Percentiles rank a stretch among this genome's conserved stretches.
Conservation (phyloP, 495 filamentous ascomycete genomes). For the Talaromyces borbonicus region DNA sequence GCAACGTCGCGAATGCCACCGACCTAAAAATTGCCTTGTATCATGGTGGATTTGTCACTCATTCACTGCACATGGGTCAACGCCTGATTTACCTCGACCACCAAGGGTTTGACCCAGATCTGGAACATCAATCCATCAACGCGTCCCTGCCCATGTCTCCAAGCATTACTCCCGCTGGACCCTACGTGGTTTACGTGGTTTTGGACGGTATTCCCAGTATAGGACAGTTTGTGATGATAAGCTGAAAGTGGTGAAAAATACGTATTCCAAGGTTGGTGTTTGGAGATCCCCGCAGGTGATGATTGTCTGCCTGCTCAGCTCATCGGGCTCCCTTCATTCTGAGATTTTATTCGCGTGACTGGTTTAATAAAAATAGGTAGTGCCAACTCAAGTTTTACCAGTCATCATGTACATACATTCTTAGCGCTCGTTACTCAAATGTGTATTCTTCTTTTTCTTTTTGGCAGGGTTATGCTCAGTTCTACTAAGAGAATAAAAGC, state of each 20-base stretch:
- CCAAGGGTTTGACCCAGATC: conserved; percentile 33
- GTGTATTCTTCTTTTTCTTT: too few relatives aligned
- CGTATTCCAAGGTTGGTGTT: not conserved
- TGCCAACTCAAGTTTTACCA: too few relatives aligned
- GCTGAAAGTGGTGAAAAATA: conserved; percentile 8
- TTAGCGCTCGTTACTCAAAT: too few relatives aligned
- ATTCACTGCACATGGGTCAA: conserved; percentile 54
- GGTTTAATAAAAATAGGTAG: too few relatives aligned
- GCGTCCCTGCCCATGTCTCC: conserved; percentile 45
- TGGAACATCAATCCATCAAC: conserved; percentile 32
- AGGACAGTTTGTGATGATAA: conserved; percentile 42
- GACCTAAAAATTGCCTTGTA: conserved; percentile 42
- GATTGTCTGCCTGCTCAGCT: too few relatives aligned
- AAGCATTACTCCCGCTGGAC: conserved; percentile 47
- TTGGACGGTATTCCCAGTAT: conserved; percentile 49
- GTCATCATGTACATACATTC: too few relatives aligned
- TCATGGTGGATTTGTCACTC: conserved; percentile 53
- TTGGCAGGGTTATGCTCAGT: too few relatives aligned
- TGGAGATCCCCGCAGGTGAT: too few relatives aligned
- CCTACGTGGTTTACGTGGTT: conserved; percentile 52
- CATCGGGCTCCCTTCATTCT: too few relatives aligned
- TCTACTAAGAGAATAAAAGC: too few relatives aligned
- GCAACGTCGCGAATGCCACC: conserved; percentile 24
- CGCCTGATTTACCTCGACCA: conserved; percentile 48
- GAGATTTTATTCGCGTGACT: too few relatives aligned